These are phyloP conservation scores for Sechiopsis laciniata DNA, from an alignment of 306 rosid species.

Conservation along the genomic window DNA sequence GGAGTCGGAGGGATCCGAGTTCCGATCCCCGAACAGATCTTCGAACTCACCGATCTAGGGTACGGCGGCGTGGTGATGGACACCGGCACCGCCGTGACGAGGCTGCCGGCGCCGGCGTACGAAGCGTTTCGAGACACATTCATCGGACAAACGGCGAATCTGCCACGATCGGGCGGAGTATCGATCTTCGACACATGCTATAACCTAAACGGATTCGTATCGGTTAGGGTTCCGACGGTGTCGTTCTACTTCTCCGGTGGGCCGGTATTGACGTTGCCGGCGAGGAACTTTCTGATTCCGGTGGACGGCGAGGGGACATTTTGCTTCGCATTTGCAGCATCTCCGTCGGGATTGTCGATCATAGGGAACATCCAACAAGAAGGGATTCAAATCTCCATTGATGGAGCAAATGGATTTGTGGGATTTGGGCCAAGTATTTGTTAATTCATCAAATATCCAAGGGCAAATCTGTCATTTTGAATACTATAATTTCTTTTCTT, in stretches of 20 bases:
- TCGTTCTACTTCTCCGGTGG: conserved; percentile 78
- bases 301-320: conserved; percentile 61
- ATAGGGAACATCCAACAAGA: conserved; percentile 87
- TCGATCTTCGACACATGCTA: conserved; percentile 86
- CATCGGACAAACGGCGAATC: conserved; percentile 49
- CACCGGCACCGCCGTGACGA: conserved; percentile 84
- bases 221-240: conserved; percentile 83
- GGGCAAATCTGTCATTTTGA: conserved; percentile 1
- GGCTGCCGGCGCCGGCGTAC: conserved; percentile 60
- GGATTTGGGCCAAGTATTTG: conserved; percentile 87
- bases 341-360: conserved; percentile 49
- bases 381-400: conserved; percentile 76
- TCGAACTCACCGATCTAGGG: conserved; percentile 43
- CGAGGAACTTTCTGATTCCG: conserved; percentile 65
- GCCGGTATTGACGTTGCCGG: conserved; percentile 71
- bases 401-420: conserved; percentile 73
- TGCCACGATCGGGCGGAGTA: conserved; percentile 50
- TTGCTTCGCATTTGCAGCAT: conserved; percentile 73
- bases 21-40: conserved; percentile 44
- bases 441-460: conserved; percentile 24
- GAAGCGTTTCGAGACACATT: conserved; percentile 54
- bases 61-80: conserved; percentile 85
- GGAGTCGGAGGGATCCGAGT: conserved; percentile 71
- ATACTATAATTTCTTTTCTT: no score
- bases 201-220: conserved; percentile 53